These are phyloP conservation scores for Vickermania ingenoplastis DNA, from an alignment of 208 protist species.

Conservation along the genomic window DNA sequence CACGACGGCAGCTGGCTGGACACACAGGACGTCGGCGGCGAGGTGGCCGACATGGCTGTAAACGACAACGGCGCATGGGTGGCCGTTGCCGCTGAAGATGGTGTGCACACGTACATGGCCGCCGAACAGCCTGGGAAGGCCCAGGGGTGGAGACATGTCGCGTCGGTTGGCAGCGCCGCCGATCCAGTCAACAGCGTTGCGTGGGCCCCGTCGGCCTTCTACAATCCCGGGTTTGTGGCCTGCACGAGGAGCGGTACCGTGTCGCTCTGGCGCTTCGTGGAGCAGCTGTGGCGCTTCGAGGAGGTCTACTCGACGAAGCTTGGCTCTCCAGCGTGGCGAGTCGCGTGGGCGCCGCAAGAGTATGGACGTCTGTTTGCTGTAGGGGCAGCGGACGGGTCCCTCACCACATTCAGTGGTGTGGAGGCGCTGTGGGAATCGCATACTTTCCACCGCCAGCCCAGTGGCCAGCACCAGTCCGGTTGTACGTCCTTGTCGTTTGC, in stretches of 20 bases:
- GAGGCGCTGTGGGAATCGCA: conserved; percentile 55
- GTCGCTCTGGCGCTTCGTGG: conserved; percentile 48
- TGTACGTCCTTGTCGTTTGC: conserved; percentile 56
- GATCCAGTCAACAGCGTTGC: conserved; percentile 50
- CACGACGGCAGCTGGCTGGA: not conserved
- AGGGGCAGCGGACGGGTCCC: conserved; percentile 47
- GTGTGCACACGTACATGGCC: conserved; percentile 49
- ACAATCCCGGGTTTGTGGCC: conserved; percentile 41
- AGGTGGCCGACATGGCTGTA: conserved; percentile 36
- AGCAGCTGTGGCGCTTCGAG: conserved; percentile 28
- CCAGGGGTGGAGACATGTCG: conserved; percentile 1
- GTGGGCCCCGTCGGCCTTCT: conserved; percentile 64
- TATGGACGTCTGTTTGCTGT: conserved; percentile 78
- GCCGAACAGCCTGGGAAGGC: not conserved
- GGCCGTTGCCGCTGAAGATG: conserved; percentile 59
- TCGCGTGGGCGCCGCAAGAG: conserved; percentile 70
- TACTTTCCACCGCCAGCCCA: conserved; percentile 30
- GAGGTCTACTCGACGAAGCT: conserved; percentile 48
- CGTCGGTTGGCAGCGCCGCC: conserved; percentile 15
- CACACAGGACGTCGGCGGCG: not conserved
- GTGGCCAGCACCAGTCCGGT: conserved; percentile 15
- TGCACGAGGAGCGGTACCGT: conserved; percentile 37
- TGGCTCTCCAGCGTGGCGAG: conserved; percentile 32
- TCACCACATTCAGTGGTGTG: conserved; percentile 52
- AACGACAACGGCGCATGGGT: conserved; percentile 45